phyloP scores from a whole-genome alignment of 1,284 basidiomycete species.

The Fomes fomentarius region DNA sequence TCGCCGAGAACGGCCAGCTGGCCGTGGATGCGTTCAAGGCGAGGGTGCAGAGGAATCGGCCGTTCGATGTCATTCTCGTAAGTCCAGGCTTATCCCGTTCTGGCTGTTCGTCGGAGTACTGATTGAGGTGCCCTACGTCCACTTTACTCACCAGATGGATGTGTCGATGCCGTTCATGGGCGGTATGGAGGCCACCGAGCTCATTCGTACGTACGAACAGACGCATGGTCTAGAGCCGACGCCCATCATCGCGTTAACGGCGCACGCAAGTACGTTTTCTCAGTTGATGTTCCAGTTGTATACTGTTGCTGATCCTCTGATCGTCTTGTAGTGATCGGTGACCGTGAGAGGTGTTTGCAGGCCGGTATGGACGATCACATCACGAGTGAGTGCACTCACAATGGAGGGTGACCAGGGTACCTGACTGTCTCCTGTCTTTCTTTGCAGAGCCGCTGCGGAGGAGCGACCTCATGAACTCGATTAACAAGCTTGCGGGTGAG shows the following conservation, averaged over 20 bases:
- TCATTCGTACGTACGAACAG: constrained; percentile 83
- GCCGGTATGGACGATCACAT: constrained; percentile 88
- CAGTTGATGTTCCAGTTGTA: neutral
- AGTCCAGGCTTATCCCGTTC: constrained; percentile 32
- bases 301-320: constrained; percentile 12
- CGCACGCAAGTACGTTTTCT: constrained; percentile 76
- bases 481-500: constrained; percentile 70
- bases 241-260: constrained; percentile 96
- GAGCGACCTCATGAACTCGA: constrained; percentile 76
- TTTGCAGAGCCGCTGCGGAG: constrained; percentile 71
- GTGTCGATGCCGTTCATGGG: constrained; percentile 98
- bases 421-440: constrained; percentile 18
- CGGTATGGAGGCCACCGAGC: constrained; percentile 87
- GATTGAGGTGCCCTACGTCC: neutral
- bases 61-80: constrained; percentile 88
- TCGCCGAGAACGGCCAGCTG: constrained; percentile 95
- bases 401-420: neutral
- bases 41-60: constrained; percentile 68
- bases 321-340: constrained; percentile 82
- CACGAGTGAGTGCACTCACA: constrained; percentile 58
- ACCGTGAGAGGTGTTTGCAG: constrained; percentile 90
- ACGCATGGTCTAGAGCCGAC: constrained; percentile 73
- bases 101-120: neutral
- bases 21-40: constrained; percentile 90
- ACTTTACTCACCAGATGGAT: constrained; percentile 98